These are phyloP conservation scores for Xerocomellus amylosporus DNA, from an alignment of 768 basidiomycete genomes.

Conservation along the genomic window DNA sequence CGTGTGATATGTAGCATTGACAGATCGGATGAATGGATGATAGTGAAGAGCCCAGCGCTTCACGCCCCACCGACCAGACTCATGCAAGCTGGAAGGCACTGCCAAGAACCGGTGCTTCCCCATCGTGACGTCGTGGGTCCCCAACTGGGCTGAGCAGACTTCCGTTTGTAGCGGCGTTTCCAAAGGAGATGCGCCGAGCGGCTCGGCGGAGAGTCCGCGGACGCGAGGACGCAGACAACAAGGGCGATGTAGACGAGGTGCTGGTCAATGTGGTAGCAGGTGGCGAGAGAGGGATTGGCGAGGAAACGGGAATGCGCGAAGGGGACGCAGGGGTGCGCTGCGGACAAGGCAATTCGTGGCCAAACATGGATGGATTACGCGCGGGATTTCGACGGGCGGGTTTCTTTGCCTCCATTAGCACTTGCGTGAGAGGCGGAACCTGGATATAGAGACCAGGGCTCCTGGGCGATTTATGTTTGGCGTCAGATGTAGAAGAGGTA, in stretches of 20 bases:
- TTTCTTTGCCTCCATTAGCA: constrained; percentile 28
- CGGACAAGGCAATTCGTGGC: constrained; percentile 56
- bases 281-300: constrained; percentile 23
- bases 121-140: constrained; percentile 22
- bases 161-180: constrained; percentile 38
- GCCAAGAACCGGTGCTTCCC: constrained; percentile 46
- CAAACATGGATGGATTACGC: constrained; percentile 66
- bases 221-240: constrained; percentile 17
- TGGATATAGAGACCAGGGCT: constrained; percentile 15
- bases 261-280: constrained; percentile 8
- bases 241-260: constrained; percentile 15
- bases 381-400: constrained; percentile 42
- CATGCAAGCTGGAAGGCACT: constrained; percentile 71
- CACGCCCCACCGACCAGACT: constrained; percentile 11
- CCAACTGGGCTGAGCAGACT: constrained; percentile 39
- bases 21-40: background rate
- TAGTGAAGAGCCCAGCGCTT: constrained; percentile 4
- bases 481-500: constrained; percentile 11
- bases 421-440: constrained; percentile 18
- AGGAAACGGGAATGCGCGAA: constrained; percentile 31
- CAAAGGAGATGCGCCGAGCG: constrained; percentile 66
- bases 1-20: constrained; percentile 11
- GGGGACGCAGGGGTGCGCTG: constrained; percentile 34
- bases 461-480: constrained; percentile 24
- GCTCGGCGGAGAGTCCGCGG: constrained; percentile 33